Conservation (phyloP, 2,329 filamentous ascomycete species). For the Cadophora malorum region DNA sequence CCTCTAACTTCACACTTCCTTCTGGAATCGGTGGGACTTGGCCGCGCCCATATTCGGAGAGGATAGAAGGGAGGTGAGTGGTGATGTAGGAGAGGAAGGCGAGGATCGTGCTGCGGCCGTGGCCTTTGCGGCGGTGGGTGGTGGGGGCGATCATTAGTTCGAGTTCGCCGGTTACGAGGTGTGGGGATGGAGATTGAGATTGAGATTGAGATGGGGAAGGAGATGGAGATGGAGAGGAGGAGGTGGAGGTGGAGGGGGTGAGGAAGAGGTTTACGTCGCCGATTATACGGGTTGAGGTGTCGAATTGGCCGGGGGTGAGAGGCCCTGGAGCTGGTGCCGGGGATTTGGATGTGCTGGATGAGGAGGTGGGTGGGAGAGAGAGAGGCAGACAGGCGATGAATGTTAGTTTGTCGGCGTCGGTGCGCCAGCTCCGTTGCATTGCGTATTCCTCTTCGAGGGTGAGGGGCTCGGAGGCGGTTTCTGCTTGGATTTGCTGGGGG, state of each 20-base stretch:
- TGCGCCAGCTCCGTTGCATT: conserved; percentile 89
- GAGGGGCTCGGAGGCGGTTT: conserved; percentile 87
- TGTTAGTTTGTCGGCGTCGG: conserved; percentile 84
- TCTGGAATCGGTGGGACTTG: conserved; percentile 11
- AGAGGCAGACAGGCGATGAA: conserved; percentile 75
- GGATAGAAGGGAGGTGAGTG: conserved; percentile 57
- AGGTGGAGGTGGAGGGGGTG: conserved; percentile 46
- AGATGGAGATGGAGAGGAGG: too few relatives aligned
- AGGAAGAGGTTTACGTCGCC: conserved; percentile 87
- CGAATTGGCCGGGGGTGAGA: conserved; percentile 48
- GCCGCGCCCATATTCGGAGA: conserved; percentile 57
- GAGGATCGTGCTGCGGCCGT: conserved; percentile 69
- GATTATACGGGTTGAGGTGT: conserved; percentile 64
- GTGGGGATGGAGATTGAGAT: too few relatives aligned
- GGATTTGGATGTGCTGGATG: too few relatives aligned
- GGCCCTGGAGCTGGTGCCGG: too few relatives aligned
- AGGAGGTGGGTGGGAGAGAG: conserved; percentile 19
- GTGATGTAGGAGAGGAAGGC: conserved; percentile 74
- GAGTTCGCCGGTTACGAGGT: conserved; percentile 68
- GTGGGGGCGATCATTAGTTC: conserved; percentile 83
- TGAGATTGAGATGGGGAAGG: too few relatives aligned
- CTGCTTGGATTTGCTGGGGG: conserved; percentile 73
- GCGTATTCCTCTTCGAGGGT: conserved; percentile 82
- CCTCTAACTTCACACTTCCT: conserved; percentile 41
- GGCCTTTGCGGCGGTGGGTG: conserved; percentile 63